These are phyloP conservation scores for Clonostachys chloroleuca DNA, from an alignment of 2,329 filamentous ascomycete species.

Conservation along the genomic window DNA sequence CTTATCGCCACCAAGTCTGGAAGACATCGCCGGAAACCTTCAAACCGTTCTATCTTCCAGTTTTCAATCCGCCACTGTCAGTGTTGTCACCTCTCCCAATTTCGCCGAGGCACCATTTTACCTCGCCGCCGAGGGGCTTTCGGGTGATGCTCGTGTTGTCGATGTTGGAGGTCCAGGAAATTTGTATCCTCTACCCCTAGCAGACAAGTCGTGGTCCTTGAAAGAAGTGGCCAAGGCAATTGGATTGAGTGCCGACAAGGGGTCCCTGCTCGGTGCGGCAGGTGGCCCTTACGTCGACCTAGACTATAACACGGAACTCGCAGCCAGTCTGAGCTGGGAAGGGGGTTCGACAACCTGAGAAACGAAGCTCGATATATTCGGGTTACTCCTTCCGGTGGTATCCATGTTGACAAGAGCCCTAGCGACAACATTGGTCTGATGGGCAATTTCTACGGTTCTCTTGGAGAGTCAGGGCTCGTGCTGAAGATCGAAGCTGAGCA, in stretches of 20 bases:
- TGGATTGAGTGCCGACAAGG: constrained; percentile 22
- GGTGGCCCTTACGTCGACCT: constrained; percentile 34
- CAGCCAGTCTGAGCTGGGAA: constrained; percentile 27
- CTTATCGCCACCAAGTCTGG: constrained; percentile 15
- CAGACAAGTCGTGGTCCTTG: constrained; percentile 25
- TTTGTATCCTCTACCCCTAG: constrained; percentile 25
- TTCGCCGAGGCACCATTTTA: constrained; percentile 26
- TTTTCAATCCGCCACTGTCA: constrained; percentile 12
- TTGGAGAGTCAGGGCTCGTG: constrained; percentile 22
- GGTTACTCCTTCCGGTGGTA: constrained; percentile 8
- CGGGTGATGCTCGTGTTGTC: constrained; percentile 28
- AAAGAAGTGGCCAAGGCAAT: constrained; percentile 21
- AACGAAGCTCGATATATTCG: constrained; percentile 9
- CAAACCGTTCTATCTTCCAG: constrained; percentile 9
- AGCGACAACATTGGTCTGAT: constrained; percentile 31
- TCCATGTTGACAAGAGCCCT: constrained; percentile 11
- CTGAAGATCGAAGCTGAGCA: constrained; percentile 25
- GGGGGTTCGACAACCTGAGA: constrained; percentile 8
- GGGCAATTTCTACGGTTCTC: constrained; percentile 33
- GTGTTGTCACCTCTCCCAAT: constrained; percentile 23
- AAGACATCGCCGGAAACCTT: constrained; percentile 13
- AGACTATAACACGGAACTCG: constrained; percentile 34
- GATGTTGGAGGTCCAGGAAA: constrained; percentile 39
- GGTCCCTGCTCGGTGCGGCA: constrained; percentile 32
- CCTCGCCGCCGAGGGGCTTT: constrained; percentile 30